These are phyloP conservation scores for Grammothele lineata DNA, from an alignment of 768 basidiomycete genomes.

Conservation along the genomic window DNA sequence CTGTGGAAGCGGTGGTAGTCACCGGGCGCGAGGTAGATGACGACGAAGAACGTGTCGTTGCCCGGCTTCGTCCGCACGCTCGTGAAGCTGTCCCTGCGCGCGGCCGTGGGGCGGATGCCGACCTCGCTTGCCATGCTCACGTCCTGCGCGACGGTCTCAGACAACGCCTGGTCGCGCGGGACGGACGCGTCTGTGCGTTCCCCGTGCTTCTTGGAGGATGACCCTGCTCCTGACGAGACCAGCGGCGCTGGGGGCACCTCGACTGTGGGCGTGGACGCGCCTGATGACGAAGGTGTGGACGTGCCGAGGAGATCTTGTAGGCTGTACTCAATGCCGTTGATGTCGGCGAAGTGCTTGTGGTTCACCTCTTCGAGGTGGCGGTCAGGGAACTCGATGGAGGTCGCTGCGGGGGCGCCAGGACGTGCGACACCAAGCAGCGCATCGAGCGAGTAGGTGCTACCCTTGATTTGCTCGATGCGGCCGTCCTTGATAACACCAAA, in stretches of 20 bases:
- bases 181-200: conserved; percentile 75
- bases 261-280: conserved; percentile 35
- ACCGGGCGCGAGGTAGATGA: conserved; percentile 97
- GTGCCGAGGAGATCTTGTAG: conserved; percentile 84
- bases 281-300: conserved; percentile 33
- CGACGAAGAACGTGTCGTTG: conserved; percentile 85
- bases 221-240: conserved; percentile 14
- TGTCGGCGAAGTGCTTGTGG: conserved; percentile 89
- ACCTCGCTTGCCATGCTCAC: conserved; percentile 69
- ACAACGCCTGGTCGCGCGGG: conserved; percentile 45
- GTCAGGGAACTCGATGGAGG: conserved; percentile 37
- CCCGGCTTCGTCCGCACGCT: conserved; percentile 59
- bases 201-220: conserved; percentile 53
- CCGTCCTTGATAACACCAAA: conserved; percentile 79
- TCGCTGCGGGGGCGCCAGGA: conserved; percentile 37
- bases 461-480: conserved; percentile 95
- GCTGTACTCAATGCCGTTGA: conserved; percentile 96
- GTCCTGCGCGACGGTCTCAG: conserved; percentile 62
- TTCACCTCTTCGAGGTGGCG: conserved; percentile 62
- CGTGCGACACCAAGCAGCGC: conserved; percentile 81
- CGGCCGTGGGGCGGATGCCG: conserved; percentile 46
- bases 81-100: conserved; percentile 35
- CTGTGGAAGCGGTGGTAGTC: conserved; percentile 98
- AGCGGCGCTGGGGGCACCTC: conserved; percentile 5
- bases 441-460: conserved; percentile 93